Base-by-base conservation (phyloP, 2,329 filamentous ascomycete species). In the Bipolaris oryzae region DNA sequence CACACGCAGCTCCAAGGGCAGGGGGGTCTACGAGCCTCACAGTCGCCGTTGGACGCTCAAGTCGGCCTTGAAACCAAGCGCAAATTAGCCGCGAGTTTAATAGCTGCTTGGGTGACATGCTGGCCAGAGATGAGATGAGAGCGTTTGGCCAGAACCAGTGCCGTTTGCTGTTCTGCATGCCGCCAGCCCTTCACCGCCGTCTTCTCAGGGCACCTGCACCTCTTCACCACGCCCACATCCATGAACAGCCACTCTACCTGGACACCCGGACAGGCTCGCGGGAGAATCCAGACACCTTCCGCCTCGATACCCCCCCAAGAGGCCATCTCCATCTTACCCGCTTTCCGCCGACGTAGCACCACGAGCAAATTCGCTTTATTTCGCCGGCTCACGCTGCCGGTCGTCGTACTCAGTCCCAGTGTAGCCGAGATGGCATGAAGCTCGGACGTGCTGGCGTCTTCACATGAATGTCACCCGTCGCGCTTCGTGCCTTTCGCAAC, bases 1-100 rank as follows among this genome's bases (percentile, higher is more conserved):
- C 55, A 58, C 55, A 47, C 50, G 55, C 23, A 50, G 51, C 50
- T 42, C 42, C n/a, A 20, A 33, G 34, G 41, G 51, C 55, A 53
- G 54, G 50, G 54, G 50, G 54, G 47, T 44, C 44, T 20, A 18
- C 28, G 20, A 43, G 50, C 54, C 50, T 48, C 44, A 67, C 28
- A 44, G 43, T 46, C 41, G 54, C 49, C 38, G 49, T 41, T 43
- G 37, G 43, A 38, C 42, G 43, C 49, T 39, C 43, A 51, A 15
- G 53, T 51, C 55, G 16, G 44, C 34, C n/a, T 49, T 47, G 47
- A 56, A 56, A 52, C 59, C 48, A 38, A 43, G 50, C 53, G 44
- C 53, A 47, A 49, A 54, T 54, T 52, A 53, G 31, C 33, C 50
- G 38, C 33, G 18, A 34, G 43, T 25, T 6, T 9, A 35, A 31